Evolutionary conservation across 768 basidiomycete genomes (phyloP).

Genomic region (Agaricus subrufescens): DNA sequence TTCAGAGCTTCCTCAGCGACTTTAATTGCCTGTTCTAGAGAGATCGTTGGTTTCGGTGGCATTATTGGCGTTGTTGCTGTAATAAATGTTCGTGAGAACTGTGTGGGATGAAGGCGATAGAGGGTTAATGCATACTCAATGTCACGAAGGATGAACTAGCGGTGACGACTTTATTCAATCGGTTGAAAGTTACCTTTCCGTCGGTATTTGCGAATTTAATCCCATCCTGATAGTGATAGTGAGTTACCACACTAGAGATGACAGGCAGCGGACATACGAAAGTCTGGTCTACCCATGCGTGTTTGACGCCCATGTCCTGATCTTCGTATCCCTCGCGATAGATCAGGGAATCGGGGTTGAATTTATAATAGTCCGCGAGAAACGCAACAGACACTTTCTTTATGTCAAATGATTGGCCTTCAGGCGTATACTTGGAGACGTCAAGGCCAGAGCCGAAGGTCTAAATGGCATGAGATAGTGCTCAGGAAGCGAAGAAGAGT

Average conservation of each 20-base stretch:
- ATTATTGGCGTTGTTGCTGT: conserved; percentile 1
- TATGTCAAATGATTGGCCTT: conserved; percentile 14
- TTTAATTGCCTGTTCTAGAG: conserved; percentile 4
- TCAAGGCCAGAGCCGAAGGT: conserved; percentile 26
- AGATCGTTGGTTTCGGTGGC: not conserved
- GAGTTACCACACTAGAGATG: too few species aligned
- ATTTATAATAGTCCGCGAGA: conserved; percentile 17
- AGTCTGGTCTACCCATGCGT: conserved; percentile 11
- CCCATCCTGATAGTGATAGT: conserved; percentile 16
- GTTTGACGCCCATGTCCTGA: conserved; percentile 14
- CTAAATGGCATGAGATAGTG: conserved; percentile 12
- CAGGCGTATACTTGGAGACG: conserved; percentile 18
- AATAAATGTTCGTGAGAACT: not conserved
- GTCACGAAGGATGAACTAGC: conserved; percentile 30
- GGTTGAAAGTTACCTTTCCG: conserved; percentile 28
- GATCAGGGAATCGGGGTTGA: conserved; percentile 15
- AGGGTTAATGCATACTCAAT: conserved; percentile 17
- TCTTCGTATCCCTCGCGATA: conserved; percentile 24
- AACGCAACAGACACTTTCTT: conserved; percentile 23
- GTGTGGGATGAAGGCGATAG: not conserved
- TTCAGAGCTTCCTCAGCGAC: not conserved
- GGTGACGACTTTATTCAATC: conserved; percentile 22
- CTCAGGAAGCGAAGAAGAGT: not conserved
- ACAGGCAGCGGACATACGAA: not conserved
- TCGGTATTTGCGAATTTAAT: conserved; percentile 30